These are phyloP conservation scores for Ceratocystis colombiana DNA, from an alignment of 2,329 filamentous ascomycete species.

Conservation along the genomic window DNA sequence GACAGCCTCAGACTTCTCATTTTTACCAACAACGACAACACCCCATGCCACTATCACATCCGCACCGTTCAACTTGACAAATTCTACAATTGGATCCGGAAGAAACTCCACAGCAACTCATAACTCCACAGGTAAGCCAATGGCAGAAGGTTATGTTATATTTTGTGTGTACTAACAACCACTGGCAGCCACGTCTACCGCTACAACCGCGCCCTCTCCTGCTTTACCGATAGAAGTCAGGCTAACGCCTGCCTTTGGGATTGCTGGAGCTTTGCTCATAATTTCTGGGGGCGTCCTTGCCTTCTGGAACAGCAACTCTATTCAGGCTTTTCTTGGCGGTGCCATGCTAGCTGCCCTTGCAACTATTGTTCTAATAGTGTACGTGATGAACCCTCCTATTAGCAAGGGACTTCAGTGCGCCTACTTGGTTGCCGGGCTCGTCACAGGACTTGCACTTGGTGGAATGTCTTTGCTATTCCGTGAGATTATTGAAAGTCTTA, in stretches of 20 bases:
- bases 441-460: slow-evolving; percentile 66
- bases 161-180: background rate
- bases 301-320: slow-evolving; percentile 65
- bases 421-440: slow-evolving; percentile 67
- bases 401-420: slow-evolving; percentile 69
- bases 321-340: slow-evolving; percentile 71
- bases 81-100: background rate
- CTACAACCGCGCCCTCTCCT: slow-evolving; percentile 1
- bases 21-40: slow-evolving; percentile 1
- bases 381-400: slow-evolving; percentile 74
- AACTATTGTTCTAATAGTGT: slow-evolving; percentile 72
- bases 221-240: slow-evolving; percentile 53
- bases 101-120: slow-evolving; percentile 1
- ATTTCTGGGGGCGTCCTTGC: slow-evolving; percentile 59
- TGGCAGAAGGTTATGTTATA: background rate
- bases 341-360: slow-evolving; percentile 63
- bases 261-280: slow-evolving; percentile 69
- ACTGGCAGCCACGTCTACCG: background rate
- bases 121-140: background rate
- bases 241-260: slow-evolving; percentile 70
- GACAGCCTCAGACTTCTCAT: slow-evolving; percentile 1
- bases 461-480: slow-evolving; percentile 65
- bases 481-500: slow-evolving; percentile 71
- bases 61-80: background rate
- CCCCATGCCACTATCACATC: background rate